Conservation (phyloP, 208 protist genomes). For the Leishmania major region DNA sequence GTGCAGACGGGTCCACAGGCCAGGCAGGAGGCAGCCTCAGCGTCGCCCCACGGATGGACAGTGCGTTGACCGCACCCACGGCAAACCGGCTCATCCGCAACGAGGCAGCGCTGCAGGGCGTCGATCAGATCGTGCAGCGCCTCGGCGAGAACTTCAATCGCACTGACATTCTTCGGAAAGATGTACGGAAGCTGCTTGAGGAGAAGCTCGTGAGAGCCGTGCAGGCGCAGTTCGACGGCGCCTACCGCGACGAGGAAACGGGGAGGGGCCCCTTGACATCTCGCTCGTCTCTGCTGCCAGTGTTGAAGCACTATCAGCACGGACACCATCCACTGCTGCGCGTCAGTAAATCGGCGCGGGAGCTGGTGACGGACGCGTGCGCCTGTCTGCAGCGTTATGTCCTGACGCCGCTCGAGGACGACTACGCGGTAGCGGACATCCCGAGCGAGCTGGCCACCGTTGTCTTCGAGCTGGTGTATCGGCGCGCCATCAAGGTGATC, state of each 20-base stretch:
- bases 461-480: slow-evolving; percentile 67
- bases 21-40: not conserved
- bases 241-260: slow-evolving; percentile 69
- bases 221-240: slow-evolving; percentile 51
- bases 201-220: slow-evolving; percentile 42
- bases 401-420: slow-evolving; percentile 70
- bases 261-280: slow-evolving; percentile 31
- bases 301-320: slow-evolving; percentile 80
- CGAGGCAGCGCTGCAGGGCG: slow-evolving; percentile 51
- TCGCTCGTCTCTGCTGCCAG: slow-evolving; percentile 23
- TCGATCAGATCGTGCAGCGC: slow-evolving; percentile 70
- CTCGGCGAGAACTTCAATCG: slow-evolving; percentile 86
- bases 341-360: slow-evolving; percentile 48
- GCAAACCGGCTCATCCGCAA: slow-evolving; percentile 53
- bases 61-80: not conserved
- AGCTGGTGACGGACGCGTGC: slow-evolving; percentile 48
- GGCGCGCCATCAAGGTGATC: slow-evolving; percentile 46
- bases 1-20: not conserved
- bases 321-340: slow-evolving; percentile 64
- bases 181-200: slow-evolving; percentile 63
- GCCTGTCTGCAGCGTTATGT: slow-evolving; percentile 60
- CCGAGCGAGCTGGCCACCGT: slow-evolving; percentile 48
- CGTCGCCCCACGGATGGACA: slow-evolving; percentile 4
- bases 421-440: slow-evolving; percentile 80
- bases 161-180: slow-evolving; percentile 56